These are phyloP conservation scores for Pouteria glomerata DNA, from an alignment of 148 eudicot species.

Conservation along the genomic window DNA sequence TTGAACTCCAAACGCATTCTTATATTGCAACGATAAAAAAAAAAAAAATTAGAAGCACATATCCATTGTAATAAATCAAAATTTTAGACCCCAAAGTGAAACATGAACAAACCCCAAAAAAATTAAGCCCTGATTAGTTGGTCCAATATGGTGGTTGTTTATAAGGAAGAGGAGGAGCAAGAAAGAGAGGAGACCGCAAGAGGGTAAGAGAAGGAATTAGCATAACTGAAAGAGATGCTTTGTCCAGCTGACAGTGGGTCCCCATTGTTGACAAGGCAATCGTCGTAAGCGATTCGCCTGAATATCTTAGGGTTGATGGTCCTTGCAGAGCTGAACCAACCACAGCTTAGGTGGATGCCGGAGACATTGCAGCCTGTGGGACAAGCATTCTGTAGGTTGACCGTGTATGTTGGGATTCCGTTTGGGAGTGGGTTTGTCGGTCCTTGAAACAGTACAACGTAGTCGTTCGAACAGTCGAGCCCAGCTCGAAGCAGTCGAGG, in stretches of 20 bases:
- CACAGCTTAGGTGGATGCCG: conserved; percentile 60
- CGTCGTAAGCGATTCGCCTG: conserved; percentile 42
- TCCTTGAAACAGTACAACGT: conserved; percentile 48
- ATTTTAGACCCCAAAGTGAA: no score
- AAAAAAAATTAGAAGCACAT: no score
- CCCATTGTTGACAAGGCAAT: conserved; percentile 69
- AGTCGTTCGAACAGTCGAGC: conserved; percentile 30
- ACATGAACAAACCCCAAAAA: no score
- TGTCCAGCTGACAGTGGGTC: conserved; percentile 37
- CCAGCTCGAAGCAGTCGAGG: no score
- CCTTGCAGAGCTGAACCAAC: conserved; percentile 77
- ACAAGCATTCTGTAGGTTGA: conserved; percentile 56
- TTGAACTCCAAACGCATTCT: no score
- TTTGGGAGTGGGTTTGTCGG: conserved; percentile 56
- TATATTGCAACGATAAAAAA: no score
- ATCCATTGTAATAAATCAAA: no score
- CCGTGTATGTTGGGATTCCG: conserved; percentile 82
- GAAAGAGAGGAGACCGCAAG: conserved; percentile 43
- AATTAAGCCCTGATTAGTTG: no score
- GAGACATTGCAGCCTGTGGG: conserved; percentile 58
- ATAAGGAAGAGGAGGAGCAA: no score
- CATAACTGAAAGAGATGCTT: conserved; percentile 42
- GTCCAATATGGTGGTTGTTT: no score
- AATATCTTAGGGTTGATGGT: conserved; percentile 42
- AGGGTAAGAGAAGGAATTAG: conserved; percentile 44